These are phyloP conservation scores for Phytophthora hybrid DNA, from an alignment of 352 stramenopile genomes.

Conservation along the genomic window DNA sequence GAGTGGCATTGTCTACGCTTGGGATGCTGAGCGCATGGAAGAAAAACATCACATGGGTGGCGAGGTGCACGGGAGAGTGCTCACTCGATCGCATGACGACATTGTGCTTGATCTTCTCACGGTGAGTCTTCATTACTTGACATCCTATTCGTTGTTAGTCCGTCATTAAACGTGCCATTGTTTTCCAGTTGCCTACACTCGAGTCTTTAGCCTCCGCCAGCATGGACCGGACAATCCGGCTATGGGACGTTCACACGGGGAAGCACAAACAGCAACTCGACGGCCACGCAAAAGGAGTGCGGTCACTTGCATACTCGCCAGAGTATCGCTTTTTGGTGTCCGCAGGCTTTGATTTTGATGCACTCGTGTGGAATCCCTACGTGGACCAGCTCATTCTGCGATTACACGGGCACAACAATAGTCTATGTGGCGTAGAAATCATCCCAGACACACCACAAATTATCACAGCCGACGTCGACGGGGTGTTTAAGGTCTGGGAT, in stretches of 20 bases:
- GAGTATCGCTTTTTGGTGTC: conserved; percentile 91
- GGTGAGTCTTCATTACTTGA: conserved; percentile 38
- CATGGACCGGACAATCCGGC: conserved; percentile 90
- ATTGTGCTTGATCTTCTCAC: conserved; percentile 88
- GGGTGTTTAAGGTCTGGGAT: conserved; percentile 91
- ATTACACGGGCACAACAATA: conserved; percentile 88
- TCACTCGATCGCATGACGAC: conserved; percentile 86
- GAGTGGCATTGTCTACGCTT: conserved; percentile 86
- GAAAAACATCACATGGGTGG: conserved; percentile 86
- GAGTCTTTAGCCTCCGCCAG: conserved; percentile 86
- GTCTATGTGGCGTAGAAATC: conserved; percentile 88
- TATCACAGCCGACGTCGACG: conserved; percentile 86
- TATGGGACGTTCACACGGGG: conserved; percentile 91
- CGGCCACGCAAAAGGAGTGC: conserved; percentile 86
- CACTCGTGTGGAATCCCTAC: conserved; percentile 92
- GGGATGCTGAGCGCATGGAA: conserved; percentile 87
- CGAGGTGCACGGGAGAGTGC: conserved; percentile 56
- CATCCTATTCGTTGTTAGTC: neutral
- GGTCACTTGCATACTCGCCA: conserved; percentile 79
- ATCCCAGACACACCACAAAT: conserved; percentile 88
- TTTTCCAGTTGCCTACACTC: conserved; percentile 67
- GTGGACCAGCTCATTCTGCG: conserved; percentile 89
- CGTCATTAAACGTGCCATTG: conserved; percentile 5
- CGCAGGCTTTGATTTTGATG: conserved; percentile 90
- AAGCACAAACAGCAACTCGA: conserved; percentile 89